A percentile compares a stretch with the other conserved stretches of the same genome.
Evolutionary conservation across 345 rosid species (phyloP).

Genomic region (Capsella bursapastoris): DNA sequence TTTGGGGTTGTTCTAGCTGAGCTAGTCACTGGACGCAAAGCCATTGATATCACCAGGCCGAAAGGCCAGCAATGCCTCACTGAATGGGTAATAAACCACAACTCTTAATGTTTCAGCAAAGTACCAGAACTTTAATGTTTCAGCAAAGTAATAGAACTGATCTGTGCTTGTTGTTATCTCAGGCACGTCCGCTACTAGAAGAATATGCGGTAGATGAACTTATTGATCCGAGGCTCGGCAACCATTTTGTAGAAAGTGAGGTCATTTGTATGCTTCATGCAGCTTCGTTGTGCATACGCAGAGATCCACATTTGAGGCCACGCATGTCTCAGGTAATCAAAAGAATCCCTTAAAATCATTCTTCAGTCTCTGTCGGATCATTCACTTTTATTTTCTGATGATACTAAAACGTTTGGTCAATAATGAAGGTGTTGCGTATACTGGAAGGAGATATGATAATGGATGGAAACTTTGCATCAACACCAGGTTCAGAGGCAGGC

Average conservation of each 20-base stretch:
- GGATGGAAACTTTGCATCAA: conserved; percentile 66
- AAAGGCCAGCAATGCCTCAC: conserved; percentile 98
- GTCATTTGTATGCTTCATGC: conserved; percentile 97
- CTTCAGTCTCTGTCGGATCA: background rate
- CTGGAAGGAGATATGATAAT: conserved; percentile 90
- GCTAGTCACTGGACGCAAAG: conserved; percentile 96
- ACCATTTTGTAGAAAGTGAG: conserved; percentile 70
- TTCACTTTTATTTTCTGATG: conserved; percentile 18
- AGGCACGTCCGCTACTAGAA: conserved; percentile 97
- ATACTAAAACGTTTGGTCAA: conserved; percentile 21
- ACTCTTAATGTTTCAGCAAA: background rate
- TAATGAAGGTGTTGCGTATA: conserved; percentile 83
- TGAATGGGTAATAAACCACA: conserved; percentile 74
- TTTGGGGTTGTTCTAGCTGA: conserved; percentile 96
- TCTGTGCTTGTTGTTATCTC: conserved; percentile 25
- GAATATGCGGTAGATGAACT: conserved; percentile 85
- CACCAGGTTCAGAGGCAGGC: conserved; percentile 81
- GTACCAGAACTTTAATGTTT: conserved; percentile 21
- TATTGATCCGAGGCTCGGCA: conserved; percentile 71
- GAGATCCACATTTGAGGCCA: conserved; percentile 92
- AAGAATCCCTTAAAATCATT: conserved; percentile 6
- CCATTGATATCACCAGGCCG: conserved; percentile 86
- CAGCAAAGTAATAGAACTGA: conserved; percentile 30
- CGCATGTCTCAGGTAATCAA: conserved; percentile 92
- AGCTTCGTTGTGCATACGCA: conserved; percentile 82